These are phyloP conservation scores for Biscutella laevigata DNA, from an alignment of 441 rosid species.

Conservation along the genomic window DNA sequence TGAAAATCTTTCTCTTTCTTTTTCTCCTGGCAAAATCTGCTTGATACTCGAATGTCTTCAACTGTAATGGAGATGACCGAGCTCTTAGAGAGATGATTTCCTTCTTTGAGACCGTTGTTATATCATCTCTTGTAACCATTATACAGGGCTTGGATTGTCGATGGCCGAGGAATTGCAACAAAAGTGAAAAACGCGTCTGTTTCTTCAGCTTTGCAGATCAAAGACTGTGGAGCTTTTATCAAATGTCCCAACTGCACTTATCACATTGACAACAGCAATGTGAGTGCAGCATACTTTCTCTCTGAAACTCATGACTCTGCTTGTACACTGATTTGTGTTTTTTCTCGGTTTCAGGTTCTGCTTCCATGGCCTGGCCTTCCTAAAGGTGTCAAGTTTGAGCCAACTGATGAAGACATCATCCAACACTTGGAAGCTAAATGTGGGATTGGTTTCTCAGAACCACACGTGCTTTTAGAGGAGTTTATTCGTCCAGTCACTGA, in stretches of 20 bases:
- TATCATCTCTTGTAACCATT: not conserved
- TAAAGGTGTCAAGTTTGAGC: conserved; percentile 91
- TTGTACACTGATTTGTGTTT: not conserved
- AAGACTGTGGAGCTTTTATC: conserved; percentile 55
- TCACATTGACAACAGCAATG: conserved; percentile 70
- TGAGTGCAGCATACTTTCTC: conserved; percentile 26
- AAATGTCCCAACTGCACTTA: conserved; percentile 70
- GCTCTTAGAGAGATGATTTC: not conserved
- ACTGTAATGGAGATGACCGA: not conserved
- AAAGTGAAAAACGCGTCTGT: conserved; percentile 55
- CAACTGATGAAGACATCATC: conserved; percentile 63
- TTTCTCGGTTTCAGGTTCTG: conserved; percentile 33
- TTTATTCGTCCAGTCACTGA: conserved; percentile 61
- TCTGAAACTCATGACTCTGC: not conserved
- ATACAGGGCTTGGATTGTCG: conserved; percentile 76
- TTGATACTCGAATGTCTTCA: not conserved
- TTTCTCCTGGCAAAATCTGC: not conserved
- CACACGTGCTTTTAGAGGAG: conserved; percentile 59
- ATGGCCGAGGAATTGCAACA: conserved; percentile 57
- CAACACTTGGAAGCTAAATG: conserved; percentile 77
- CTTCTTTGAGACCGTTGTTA: not conserved
- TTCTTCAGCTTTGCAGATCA: conserved; percentile 41
- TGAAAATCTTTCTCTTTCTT: not conserved
- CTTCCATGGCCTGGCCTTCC: conserved; percentile 86
- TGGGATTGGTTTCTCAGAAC: conserved; percentile 41